Evolutionary conservation across 2,329 filamentous ascomycete genomes (phyloP).

Genomic region (Teratosphaeria viscida): DNA sequence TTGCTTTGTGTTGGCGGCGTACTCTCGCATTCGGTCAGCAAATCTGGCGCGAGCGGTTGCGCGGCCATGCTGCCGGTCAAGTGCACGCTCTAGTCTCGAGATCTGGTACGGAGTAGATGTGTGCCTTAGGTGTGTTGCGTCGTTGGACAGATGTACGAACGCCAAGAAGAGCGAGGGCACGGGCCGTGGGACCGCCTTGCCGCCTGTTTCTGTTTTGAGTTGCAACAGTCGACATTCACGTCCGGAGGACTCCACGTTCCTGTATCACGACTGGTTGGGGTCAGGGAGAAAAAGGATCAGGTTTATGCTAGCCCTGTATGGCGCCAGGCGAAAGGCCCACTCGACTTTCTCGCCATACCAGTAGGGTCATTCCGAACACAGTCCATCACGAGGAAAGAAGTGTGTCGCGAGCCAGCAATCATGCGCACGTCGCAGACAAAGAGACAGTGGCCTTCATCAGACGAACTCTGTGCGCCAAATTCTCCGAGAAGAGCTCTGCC

Average conservation of each 20-base stretch:
- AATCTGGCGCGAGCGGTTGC: not conserved
- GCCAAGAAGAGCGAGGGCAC: not conserved
- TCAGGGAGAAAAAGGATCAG: not conserved
- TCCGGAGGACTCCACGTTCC: not conserved
- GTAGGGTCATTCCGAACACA: not conserved
- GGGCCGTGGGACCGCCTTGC: not conserved
- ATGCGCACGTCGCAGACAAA: not conserved
- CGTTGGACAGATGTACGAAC: not conserved
- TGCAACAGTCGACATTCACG: not conserved
- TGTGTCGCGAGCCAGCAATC: not conserved
- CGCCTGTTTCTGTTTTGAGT: too few relatives aligned
- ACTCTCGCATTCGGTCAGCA: not conserved
- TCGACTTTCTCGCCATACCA: constrained; percentile 6
- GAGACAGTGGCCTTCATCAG: constrained; percentile 55
- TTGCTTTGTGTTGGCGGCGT: not conserved
- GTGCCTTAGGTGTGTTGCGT: not conserved
- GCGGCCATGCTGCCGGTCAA: not conserved
- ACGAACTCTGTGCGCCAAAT: constrained; percentile 55
- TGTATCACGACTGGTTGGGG: not conserved
- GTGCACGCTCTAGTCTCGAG: not conserved
- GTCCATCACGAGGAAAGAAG: constrained; percentile 2
- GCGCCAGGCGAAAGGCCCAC: constrained; percentile 10
- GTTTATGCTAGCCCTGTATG: constrained; percentile 6
- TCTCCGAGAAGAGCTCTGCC: not conserved
- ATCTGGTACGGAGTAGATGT: not conserved